Evolutionary conservation across 2,329 filamentous ascomycete species (phyloP).

Genomic region (Diplocarpon rosae): DNA sequence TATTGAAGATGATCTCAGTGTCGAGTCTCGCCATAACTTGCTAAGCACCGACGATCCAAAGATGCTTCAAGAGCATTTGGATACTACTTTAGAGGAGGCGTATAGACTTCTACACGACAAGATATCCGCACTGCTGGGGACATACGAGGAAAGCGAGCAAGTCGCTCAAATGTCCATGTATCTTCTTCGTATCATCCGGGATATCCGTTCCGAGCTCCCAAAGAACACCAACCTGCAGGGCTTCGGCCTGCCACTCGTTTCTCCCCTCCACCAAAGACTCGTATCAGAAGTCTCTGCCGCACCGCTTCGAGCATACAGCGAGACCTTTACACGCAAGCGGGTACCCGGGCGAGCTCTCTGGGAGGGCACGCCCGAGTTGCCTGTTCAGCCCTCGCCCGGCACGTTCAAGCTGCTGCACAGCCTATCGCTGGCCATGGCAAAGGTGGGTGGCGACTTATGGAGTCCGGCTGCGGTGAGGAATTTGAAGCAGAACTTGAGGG

Average conservation of each 20-base stretch:
- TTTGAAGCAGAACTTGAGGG: slow-evolving; percentile 48
- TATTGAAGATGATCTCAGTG: slow-evolving; percentile 61
- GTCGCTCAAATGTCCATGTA: slow-evolving; percentile 49
- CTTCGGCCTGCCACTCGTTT: slow-evolving; percentile 52
- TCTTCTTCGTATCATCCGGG: slow-evolving; percentile 61
- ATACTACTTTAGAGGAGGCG: slow-evolving; percentile 42
- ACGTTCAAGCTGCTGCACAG: slow-evolving; percentile 61
- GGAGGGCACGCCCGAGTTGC: slow-evolving; percentile 67
- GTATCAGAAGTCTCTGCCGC: slow-evolving; percentile 40
- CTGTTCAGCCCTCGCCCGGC: slow-evolving; percentile 65
- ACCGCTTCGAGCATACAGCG: slow-evolving; percentile 38
- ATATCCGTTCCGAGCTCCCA: slow-evolving; percentile 58
- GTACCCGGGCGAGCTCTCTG: slow-evolving; percentile 60
- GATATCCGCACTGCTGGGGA: slow-evolving; percentile 39
- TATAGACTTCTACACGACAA: slow-evolving; percentile 48
- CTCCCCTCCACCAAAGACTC: slow-evolving; percentile 52
- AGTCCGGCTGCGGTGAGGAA: slow-evolving; percentile 52
- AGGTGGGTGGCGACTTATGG: slow-evolving; percentile 70
- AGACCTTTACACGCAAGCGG: slow-evolving; percentile 33
- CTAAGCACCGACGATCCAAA: slow-evolving; percentile 64
- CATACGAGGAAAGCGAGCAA: slow-evolving; percentile 35
- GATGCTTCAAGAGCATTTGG: slow-evolving; percentile 47
- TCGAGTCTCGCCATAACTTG: slow-evolving; percentile 53
- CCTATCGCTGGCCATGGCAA: slow-evolving; percentile 56
- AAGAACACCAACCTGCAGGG: slow-evolving; percentile 35